Base-by-base conservation (phyloP, 148 eudicot genomes). In the Polygonum maritimum region DNA sequence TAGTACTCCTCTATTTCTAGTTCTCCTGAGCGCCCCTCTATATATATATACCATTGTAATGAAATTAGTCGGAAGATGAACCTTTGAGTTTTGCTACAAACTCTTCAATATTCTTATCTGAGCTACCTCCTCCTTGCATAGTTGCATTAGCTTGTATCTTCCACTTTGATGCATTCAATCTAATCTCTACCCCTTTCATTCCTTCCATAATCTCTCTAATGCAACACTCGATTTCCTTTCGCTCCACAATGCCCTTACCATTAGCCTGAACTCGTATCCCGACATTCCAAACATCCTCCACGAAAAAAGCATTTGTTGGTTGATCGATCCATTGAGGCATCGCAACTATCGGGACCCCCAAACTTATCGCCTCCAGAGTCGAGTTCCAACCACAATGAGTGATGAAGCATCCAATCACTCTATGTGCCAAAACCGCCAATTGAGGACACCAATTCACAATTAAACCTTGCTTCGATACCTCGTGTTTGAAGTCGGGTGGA, bases 311-410 rank as follows among this genome's bases (percentile, higher is more conserved):
- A 45, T 76, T 51, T 12, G 72, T 40, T 0, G 71, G 51, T 15
- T 74, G 76, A 74, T 74, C 76, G 1, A 10, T 5, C 76, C 76
- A 74, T 19, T 33, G 65, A 49, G 76, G 76, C 76, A 74, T 74
- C 5, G 63, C 76, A 19, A 74, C 76, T 7, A 74, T 39, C 1
- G 69, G 77, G 14, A 75, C 77, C 22, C 77, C 77, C 7, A 75
- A 75, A 13, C 77, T 36, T 45, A 58, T 38, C 1, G 77, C 51
- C 57, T 75, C 77, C 4, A 58, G 5, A 10, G 69, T 55, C 7
- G 77, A 75, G 51, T 75, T 75, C 77, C 77, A 75, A 16, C 77
- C 77, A 38, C 77, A 75, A 45, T 75, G 77, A 16, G 40, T 75
- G 4, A 75, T 18, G 49, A 75, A 75, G 36, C 77, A 75, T 7